A percentile compares a stretch with the other conserved stretches of the same genome.
These are phyloP conservation scores for Stereum hirsutum DNA, from an alignment of 1,284 basidiomycete species.

Conservation along the genomic window DNA sequence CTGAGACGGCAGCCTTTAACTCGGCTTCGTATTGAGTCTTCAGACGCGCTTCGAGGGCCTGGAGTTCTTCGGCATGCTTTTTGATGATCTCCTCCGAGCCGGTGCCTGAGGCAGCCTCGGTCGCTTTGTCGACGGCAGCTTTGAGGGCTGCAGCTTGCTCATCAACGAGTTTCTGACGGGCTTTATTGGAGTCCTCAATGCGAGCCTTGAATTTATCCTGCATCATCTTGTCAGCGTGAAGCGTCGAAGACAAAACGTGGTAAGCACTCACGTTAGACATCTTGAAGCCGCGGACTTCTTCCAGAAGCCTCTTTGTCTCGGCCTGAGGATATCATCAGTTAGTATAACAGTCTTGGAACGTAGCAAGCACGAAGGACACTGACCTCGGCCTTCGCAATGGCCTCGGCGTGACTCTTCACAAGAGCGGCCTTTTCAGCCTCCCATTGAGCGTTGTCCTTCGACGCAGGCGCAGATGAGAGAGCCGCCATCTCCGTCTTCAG, in stretches of 20 bases:
- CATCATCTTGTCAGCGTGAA: background rate
- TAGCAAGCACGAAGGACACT: constrained; percentile 6
- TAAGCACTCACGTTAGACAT: constrained; percentile 23
- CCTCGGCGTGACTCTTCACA: constrained; percentile 49
- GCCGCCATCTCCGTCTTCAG: constrained; percentile 49
- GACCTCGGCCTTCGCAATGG: constrained; percentile 46
- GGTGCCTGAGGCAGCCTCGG: constrained; percentile 16
- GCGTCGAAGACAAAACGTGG: background rate
- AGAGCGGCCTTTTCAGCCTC: constrained; percentile 53
- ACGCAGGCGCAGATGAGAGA: constrained; percentile 16
- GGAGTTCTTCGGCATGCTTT: constrained; percentile 51
- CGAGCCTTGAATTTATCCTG: constrained; percentile 29
- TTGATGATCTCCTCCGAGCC: constrained; percentile 31
- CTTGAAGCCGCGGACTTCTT: constrained; percentile 34
- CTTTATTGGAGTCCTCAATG: constrained; percentile 29
- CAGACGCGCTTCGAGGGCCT: constrained; percentile 42
- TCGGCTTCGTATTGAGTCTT: constrained; percentile 44
- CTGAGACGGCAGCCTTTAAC: constrained; percentile 39
- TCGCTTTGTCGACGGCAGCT: constrained; percentile 46
- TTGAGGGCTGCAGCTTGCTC: constrained; percentile 37
- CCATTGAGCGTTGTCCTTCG: constrained; percentile 29
- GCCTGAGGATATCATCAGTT: constrained; percentile 20
- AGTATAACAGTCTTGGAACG: background rate
- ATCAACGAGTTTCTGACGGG: constrained; percentile 26
- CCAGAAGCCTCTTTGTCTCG: constrained; percentile 34